phyloP scores from a whole-genome alignment of 2,329 filamentous ascomycete species.

The Xylaria sp. region DNA sequence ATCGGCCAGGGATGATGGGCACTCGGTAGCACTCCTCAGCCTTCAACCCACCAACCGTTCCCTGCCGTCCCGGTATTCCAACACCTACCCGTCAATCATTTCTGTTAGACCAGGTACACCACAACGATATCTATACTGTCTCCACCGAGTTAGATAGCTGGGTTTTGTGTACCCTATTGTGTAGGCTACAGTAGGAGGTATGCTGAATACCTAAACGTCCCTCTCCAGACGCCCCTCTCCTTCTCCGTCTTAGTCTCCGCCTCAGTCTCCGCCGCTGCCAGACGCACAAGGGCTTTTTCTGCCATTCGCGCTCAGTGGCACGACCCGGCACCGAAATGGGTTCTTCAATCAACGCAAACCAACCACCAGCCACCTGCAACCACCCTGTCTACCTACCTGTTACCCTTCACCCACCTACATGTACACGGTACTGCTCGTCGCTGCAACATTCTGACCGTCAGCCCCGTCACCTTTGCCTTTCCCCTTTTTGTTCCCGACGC shows the following conservation, averaged over 20 bases:
- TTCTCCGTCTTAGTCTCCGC: not conserved
- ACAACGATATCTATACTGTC: not conserved
- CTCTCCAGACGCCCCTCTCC: not conserved
- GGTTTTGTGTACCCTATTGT: conserved; percentile 6
- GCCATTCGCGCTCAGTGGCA: conserved; percentile 22
- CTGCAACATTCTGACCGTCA: not conserved
- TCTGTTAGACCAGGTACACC: not conserved
- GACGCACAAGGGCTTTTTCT: conserved; percentile 9
- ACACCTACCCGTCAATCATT: not conserved
- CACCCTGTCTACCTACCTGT: not conserved
- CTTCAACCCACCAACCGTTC: no score
- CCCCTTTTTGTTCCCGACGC: not conserved
- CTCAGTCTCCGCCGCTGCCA: not conserved
- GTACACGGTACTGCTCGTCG: not conserved
- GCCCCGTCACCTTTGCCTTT: not conserved
- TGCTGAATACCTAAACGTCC: not conserved
- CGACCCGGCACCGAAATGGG: conserved; percentile 20
- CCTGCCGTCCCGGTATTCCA: no score
- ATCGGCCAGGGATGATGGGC: not conserved
- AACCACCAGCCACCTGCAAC: conserved; percentile 8
- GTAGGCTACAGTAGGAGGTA: not conserved
- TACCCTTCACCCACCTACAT: not conserved
- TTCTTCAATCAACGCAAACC: conserved; percentile 11
- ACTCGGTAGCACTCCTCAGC: no score
- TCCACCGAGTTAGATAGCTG: not conserved